Conservation (phyloP, 2,329 filamentous ascomycete species). For the Madurella fahalii region DNA sequence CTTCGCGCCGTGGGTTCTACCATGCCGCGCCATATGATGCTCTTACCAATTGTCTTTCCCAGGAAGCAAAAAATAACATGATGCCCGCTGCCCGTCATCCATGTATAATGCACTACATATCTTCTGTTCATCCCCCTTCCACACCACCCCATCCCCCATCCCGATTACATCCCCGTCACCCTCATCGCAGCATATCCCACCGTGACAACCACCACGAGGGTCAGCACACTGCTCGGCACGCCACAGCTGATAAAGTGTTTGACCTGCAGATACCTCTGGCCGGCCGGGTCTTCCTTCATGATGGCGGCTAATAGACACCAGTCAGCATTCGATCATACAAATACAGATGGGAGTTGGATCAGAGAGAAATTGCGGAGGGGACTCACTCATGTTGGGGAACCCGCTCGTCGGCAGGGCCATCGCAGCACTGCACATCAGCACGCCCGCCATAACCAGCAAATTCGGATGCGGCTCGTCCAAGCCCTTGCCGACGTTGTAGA, state of each 20-base stretch:
- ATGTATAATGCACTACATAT: not conserved
- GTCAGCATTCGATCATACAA: conserved; percentile 13
- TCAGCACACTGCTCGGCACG: conserved; percentile 78
- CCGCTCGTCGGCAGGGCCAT: conserved; percentile 96
- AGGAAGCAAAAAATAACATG: too few relatives aligned
- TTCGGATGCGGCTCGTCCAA: conserved; percentile 94
- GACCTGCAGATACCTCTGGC: conserved; percentile 85
- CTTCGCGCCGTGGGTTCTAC: too few relatives aligned
- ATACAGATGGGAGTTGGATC: not conserved
- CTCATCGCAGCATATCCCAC: conserved; percentile 90
- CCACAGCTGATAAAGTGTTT: conserved; percentile 94
- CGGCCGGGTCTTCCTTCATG: conserved; percentile 97
- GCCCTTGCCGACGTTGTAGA: conserved; percentile 74
- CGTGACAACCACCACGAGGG: conserved; percentile 77
- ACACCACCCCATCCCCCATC: not conserved
- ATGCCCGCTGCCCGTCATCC: too few relatives aligned
- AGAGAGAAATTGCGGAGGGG: conserved; percentile 1
- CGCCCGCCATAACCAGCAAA: conserved; percentile 88
- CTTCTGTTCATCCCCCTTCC: not conserved
- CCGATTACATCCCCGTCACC: conserved; percentile 41
- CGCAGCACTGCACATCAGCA: conserved; percentile 94
- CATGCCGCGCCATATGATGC: too few relatives aligned
- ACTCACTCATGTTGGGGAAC: conserved; percentile 99
- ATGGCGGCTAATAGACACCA: conserved; percentile 66
- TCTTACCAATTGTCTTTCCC: too few relatives aligned